These are phyloP conservation scores for Paxillus involutus DNA, from an alignment of 768 basidiomycete species.

Conservation along the genomic window DNA sequence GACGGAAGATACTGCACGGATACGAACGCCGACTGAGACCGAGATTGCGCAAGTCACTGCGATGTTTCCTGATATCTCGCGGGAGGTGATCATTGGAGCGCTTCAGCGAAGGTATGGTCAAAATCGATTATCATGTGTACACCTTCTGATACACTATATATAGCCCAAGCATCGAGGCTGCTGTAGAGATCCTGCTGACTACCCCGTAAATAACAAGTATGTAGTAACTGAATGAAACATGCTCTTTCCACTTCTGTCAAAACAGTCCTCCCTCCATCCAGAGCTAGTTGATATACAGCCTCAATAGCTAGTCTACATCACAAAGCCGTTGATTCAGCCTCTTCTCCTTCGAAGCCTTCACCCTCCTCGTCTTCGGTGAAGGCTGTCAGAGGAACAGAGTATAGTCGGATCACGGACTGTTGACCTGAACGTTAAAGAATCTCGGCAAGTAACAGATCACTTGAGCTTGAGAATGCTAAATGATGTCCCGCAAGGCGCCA, in stretches of 20 bases:
- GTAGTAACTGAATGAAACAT: background rate
- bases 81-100: constrained; percentile 72
- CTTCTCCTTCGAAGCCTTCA: constrained; percentile 41
- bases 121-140: background rate
- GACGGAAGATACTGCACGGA: constrained; percentile 51
- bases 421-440: constrained; percentile 56
- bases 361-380: constrained; percentile 83
- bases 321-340: constrained; percentile 35
- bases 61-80: constrained; percentile 83
- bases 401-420: constrained; percentile 91
- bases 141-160: constrained; percentile 7
- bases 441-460: constrained; percentile 78
- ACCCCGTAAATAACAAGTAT: constrained; percentile 33
- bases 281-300: background rate
- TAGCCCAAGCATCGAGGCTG: constrained; percentile 77
- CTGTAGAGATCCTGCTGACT: constrained; percentile 75
- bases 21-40: constrained; percentile 69
- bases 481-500: constrained; percentile 81
- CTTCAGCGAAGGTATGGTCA: constrained; percentile 75
- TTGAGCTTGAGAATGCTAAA: constrained; percentile 78
- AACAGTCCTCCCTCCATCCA: background rate
- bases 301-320: constrained; percentile 5
- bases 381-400: constrained; percentile 85
- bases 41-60: constrained; percentile 72
- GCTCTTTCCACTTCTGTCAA: background rate